phyloP scores from a whole-genome alignment of 441 rosid species.

The Populus tomentosa region DNA sequence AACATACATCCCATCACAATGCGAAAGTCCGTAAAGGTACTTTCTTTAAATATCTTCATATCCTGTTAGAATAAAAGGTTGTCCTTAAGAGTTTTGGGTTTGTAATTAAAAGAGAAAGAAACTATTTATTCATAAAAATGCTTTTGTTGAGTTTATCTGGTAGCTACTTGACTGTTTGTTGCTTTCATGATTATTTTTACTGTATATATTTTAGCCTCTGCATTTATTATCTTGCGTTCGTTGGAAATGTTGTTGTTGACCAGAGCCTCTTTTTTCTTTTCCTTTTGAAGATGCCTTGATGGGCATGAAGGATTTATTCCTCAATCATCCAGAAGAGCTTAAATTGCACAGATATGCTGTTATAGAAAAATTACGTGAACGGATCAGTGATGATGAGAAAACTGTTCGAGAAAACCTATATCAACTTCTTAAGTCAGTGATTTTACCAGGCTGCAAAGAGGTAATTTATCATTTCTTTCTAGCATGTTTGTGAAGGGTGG shows the following conservation, averaged over 20 bases:
- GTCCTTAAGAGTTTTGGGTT: background rate
- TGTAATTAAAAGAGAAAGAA: background rate
- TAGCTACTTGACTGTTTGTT: background rate
- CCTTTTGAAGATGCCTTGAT: slow-evolving; percentile 59
- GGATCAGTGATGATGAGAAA: slow-evolving; percentile 63
- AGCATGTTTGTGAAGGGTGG: background rate
- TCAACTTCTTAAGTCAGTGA: slow-evolving; percentile 49
- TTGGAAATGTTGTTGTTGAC: slow-evolving; percentile 7
- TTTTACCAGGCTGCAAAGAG: slow-evolving; percentile 80
- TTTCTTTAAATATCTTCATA: background rate
- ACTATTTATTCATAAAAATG: background rate
- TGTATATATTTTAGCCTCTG: background rate
- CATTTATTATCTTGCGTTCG: background rate
- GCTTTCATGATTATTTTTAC: background rate
- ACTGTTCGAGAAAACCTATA: slow-evolving; percentile 58
- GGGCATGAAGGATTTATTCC: slow-evolving; percentile 69
- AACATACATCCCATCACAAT: slow-evolving; percentile 78
- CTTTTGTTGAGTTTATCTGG: background rate
- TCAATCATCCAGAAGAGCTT: slow-evolving; percentile 61
- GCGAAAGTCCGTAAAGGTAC: slow-evolving; percentile 78
- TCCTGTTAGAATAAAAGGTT: background rate
- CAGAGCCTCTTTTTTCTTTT: background rate
- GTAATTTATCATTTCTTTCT: slow-evolving; percentile 29
- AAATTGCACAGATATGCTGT: slow-evolving; percentile 51
- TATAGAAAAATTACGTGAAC: slow-evolving; percentile 62